A percentile compares a stretch with the other conserved stretches of the same genome.
These are phyloP conservation scores for Kodamaea hsintzibuensis DNA, from an alignment of 805 yeast genomes.

Conservation along the genomic window DNA sequence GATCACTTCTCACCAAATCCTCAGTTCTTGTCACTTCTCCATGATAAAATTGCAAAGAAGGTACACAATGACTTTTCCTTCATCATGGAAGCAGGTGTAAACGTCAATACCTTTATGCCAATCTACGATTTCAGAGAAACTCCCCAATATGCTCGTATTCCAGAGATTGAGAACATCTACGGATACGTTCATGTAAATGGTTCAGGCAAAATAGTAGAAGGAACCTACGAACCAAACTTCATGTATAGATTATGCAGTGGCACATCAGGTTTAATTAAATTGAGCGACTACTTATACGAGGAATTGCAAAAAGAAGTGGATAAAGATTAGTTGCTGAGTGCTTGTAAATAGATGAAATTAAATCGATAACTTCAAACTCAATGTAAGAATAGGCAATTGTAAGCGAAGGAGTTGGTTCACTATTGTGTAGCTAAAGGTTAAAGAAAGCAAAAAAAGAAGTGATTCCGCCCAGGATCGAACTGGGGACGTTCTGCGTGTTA, in stretches of 20 bases:
- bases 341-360: neutral
- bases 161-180: constrained; percentile 67
- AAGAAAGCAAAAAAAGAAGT: constrained; percentile 23
- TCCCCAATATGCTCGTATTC: constrained; percentile 64
- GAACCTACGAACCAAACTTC: constrained; percentile 56
- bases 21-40: constrained; percentile 29
- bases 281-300: constrained; percentile 53
- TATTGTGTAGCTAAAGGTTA: neutral
- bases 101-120: constrained; percentile 60
- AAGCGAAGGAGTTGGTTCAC: neutral
- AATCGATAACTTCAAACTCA: too few species aligned
- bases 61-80: constrained; percentile 51
- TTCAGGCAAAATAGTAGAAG: constrained; percentile 54
- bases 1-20: constrained; percentile 26
- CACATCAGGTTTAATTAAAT: constrained; percentile 48
- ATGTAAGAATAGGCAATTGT: neutral
- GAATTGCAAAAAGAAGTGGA: constrained; percentile 24
- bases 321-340: neutral
- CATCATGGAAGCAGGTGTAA: constrained; percentile 55
- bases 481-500: constrained; percentile 99
- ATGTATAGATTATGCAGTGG: constrained; percentile 55
- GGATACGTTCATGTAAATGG: constrained; percentile 67
- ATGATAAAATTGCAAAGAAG: constrained; percentile 22
- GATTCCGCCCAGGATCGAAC: constrained; percentile 99
- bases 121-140: constrained; percentile 68